Base-by-base conservation (phyloP, 139 green algal genomes). In the Chlorella sorokiniana region DNA sequence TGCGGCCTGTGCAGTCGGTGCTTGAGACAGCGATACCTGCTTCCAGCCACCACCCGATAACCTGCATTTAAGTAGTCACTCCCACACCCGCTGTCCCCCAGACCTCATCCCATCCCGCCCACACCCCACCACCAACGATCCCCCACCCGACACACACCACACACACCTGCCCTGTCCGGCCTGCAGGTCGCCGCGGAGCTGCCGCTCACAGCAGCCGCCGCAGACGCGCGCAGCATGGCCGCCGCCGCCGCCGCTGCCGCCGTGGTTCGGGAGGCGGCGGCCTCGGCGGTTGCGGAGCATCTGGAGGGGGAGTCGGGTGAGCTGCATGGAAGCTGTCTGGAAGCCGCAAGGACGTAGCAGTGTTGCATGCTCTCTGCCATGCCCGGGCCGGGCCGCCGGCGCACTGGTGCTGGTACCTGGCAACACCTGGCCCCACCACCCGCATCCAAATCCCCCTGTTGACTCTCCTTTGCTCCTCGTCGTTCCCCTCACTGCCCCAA, bases 181-280 rank as follows among this genome's bases (percentile, higher is more conserved):
- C 68, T 63, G 5, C 83, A 86, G 45, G 74, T 84, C 0, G 75
- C 73, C 0, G 78, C 72, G 0, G 79, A 87, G 45, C 45, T 85
- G 33, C 79, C 75, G 20, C 37, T 84, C 48, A 86, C 85, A 23
- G 81, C 81, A 1, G 86, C 78, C 27, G 65, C 76, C 25, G 37
- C 76, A 0, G 69, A 88, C 33, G 73, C 81, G 35, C 84, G 87
- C 56, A 81, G 83, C 51, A 84, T 87, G 59, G 80, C 88, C 11
- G 85, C 88, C 4, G 83, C 87, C 1, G 87, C 82, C 23, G 84
- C 88, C 6, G 88, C 87, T 1, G 83, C 87, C 3, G 89, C 89
- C 0, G 85, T 91, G 41, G 87, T 91, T 73, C 78, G 87, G 4
- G 87, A 91, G 85, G 89, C 89, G 1, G 77, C 87, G 10, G 89